Conservation (phyloP, 495 filamentous ascomycete species). For the Thermothielavioides terrestris region DNA sequence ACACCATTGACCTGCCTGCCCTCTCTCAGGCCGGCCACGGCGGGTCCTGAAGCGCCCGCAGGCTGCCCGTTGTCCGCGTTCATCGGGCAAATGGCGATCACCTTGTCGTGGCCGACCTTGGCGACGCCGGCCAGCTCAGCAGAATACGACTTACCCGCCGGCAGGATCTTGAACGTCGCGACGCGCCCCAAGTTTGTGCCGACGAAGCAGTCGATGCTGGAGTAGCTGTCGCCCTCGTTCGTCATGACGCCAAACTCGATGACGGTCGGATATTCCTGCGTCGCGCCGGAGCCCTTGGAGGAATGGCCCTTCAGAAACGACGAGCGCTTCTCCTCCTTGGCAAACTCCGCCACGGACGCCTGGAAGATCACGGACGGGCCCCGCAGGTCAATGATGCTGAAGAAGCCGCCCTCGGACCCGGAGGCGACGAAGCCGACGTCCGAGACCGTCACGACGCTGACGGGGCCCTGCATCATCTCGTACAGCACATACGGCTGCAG, state of each 20-base stretch:
- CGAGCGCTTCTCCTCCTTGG: constrained; percentile 58
- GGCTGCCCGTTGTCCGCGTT: constrained; percentile 66
- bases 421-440: constrained; percentile 86
- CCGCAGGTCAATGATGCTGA: constrained; percentile 76
- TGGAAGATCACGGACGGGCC: constrained; percentile 83
- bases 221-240: constrained; percentile 86
- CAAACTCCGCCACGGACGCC: constrained; percentile 55
- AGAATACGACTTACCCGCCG: constrained; percentile 61
- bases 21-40: constrained; percentile 61
- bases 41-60: constrained; percentile 62
- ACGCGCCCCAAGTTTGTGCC: constrained; percentile 79
- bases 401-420: constrained; percentile 69
- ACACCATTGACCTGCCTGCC: constrained; percentile 66
- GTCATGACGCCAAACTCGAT: constrained; percentile 93
- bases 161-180: constrained; percentile 82
- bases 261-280: constrained; percentile 62
- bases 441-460: constrained; percentile 71
- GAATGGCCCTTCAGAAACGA: constrained; percentile 48
- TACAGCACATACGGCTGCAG: constrained; percentile 72
- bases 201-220: constrained; percentile 84
- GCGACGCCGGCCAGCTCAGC: constrained; percentile 60
- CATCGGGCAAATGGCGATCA: constrained; percentile 70
- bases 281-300: constrained; percentile 31
- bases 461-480: constrained; percentile 68
- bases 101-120: constrained; percentile 58